Base-by-base conservation (phyloP, 179 eudicot genomes). In the Actinidia polygama region DNA sequence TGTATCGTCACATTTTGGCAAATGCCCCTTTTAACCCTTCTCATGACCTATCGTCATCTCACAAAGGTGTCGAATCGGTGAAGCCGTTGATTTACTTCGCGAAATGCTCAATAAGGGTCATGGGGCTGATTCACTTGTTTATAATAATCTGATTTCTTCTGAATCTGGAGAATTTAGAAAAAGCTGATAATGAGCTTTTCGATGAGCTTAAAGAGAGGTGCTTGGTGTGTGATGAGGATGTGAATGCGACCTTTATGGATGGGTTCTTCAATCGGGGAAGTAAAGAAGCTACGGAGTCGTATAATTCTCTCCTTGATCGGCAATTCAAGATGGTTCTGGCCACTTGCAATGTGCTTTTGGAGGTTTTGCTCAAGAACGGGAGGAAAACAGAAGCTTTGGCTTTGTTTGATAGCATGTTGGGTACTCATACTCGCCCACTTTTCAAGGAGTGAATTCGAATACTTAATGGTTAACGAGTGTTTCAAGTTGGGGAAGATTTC, bases 241-340 rank as follows among this genome's bases (percentile, higher is more conserved):
- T 88, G 72, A 86, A 73, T 71, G 92, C 94, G 0, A 95, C 98
- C 0, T 93, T 92, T 77, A 96, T 96, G 98, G 98, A 96, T 73
- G 93, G 96, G 96, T 96, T 85, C 63, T 96, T 96, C 68, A 88
- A 73, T 0, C 79, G 85, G 54, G 98, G 94, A 57, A 93, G 86
- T 44, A 96, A 89, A 82, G 98, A 96, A 80, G 99, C 98, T 1
- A 94, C 94, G 98, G 97, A 94, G 24, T 88, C 92, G 1, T 96
- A 96, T 53, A 84, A 87, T 51, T 83, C 85, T 0, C 86, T 94
- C 85, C 85, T 94, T 16, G 92, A 88, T 84, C 84, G 87, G 36
- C 81, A 90, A 85, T 94, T 89, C 84, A 93, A 84, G 90, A 93
- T 94, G 98, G 88, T 87, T n/a, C 97, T 98, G 4, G 93, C 92